Evolutionary conservation across 441 rosid genomes (phyloP), one percentile per base, ranked within the genome.

Genomic region (Syzygium malaccense): DNA sequence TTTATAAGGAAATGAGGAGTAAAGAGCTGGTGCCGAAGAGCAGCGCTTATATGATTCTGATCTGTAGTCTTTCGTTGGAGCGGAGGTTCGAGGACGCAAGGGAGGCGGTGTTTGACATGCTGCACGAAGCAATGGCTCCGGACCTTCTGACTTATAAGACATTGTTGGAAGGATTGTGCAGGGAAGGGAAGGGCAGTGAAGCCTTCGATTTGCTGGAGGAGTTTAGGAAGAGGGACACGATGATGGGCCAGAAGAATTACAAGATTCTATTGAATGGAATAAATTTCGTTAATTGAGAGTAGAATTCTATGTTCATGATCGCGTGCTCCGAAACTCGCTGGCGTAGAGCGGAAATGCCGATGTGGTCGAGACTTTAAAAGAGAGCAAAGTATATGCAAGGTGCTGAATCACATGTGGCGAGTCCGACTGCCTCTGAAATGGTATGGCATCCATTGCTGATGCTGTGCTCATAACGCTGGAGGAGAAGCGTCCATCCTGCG

Each of bases 101-200:
- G 2, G 95, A 92, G 85, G 89, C 92, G 85, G 87, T 93, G 89
- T 93, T 90, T 90, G 96, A 94, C 32, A 95, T 97, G 99, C 89
- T 98, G 92, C 87, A 86, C 45, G 93, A 96, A 87, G 92, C 94
- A 0, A 89, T 93, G 95, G 91, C 92, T 7, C 98, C 98, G 0
- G 99, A 96, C 94, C 64, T 94, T 88, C 89, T 98, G 93, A 98
- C 97, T 4, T 96, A 96, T 86, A 96, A 93, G 92, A 96, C 98
- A 12, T 92, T 96, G 87, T 92, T 96, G 93, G 97, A 88, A 66
- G 98, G 95, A 90, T 85, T 98, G 91, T 96, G 98, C 45, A 89
- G 96, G 90, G 95, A 92, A 86, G 96, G 98, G 30, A 95, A 91
- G 93, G 92, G 93, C 7, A 86, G 89, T 85, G 96, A 94, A 85